A percentile compares a stretch with the other conserved stretches of the same genome.
Conservation (phyloP, 1,284 basidiomycete species). For the Cutaneotrichosporon mucoides region DNA sequence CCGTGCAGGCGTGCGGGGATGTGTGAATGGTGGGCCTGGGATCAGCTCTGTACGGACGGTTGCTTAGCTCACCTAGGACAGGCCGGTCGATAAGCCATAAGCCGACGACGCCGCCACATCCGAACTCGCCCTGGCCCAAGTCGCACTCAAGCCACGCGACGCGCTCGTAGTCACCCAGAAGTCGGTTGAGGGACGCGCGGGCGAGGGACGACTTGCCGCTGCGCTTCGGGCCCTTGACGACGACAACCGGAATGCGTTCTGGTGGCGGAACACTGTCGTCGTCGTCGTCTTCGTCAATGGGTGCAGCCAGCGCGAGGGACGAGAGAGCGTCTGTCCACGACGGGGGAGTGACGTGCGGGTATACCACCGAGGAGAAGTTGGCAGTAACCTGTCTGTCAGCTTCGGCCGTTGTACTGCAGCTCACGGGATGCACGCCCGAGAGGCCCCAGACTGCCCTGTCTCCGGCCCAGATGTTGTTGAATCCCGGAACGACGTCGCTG, state of each 20-base stretch:
- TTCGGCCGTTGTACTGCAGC: no score
- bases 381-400: constrained; percentile 29
- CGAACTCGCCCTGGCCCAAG: constrained; percentile 90
- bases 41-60: not conserved
- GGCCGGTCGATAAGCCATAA: constrained; percentile 67
- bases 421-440: constrained; percentile 58
- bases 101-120: constrained; percentile 77
- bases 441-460: constrained; percentile 51
- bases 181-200: constrained; percentile 65
- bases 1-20: constrained; percentile 64
- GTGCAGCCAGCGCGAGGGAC: constrained; percentile 3
- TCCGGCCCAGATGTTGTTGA: constrained; percentile 42
- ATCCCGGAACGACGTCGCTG: constrained; percentile 42
- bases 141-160: constrained; percentile 92
- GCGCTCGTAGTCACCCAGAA: constrained; percentile 60
- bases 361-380: constrained; percentile 45
- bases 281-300: constrained; percentile 14
- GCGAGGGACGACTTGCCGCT: constrained; percentile 87
- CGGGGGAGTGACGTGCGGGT: constrained; percentile 52
- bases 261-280: constrained; percentile 13
- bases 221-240: constrained; percentile 81
- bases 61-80: constrained; percentile 62
- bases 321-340: constrained; percentile 60
- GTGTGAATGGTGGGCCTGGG: constrained; percentile 80
- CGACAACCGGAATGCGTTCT: constrained; percentile 39